Conservation (phyloP, 2,329 filamentous ascomycete genomes). For the Monilinia aucupariae region DNA sequence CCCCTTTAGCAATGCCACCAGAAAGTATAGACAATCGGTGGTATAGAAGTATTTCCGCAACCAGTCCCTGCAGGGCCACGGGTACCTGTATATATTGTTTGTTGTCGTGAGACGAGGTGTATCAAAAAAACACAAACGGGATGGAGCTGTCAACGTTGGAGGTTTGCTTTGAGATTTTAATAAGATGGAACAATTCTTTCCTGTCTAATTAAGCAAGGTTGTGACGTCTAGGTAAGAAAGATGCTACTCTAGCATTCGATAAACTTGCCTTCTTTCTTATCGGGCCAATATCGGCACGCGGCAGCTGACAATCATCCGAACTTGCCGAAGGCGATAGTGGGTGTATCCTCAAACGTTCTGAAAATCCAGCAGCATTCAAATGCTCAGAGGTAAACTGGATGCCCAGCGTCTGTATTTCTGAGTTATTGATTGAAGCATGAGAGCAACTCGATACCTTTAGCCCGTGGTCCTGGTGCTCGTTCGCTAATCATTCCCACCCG, state of each 20-base stretch:
- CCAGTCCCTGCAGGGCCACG: not conserved
- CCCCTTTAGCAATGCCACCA: slow-evolving; percentile 28
- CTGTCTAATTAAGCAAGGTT: not conserved
- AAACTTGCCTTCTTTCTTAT: too few species aligned
- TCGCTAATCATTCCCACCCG: not conserved
- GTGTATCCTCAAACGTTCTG: not conserved
- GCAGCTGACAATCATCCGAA: not conserved
- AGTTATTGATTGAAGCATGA: not conserved
- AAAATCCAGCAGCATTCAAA: not conserved
- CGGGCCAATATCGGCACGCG: not conserved
- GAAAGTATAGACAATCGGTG: slow-evolving; percentile 27
- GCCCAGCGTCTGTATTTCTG: not conserved
- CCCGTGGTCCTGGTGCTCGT: too few species aligned
- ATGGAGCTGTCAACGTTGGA: too few species aligned
- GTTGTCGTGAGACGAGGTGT: not conserved
- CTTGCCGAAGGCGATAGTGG: not conserved
- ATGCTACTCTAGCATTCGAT: too few species aligned
- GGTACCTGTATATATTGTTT: not conserved
- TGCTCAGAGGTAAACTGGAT: not conserved
- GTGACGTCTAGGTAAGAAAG: not conserved
- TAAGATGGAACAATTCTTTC: too few species aligned
- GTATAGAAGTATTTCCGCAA: slow-evolving; percentile 10
- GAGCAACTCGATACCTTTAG: not conserved
- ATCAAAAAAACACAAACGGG: not conserved
- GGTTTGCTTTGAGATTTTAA: too few species aligned